Conservation (phyloP, 177 flowering plant genomes). For the Vitis hybrid region DNA sequence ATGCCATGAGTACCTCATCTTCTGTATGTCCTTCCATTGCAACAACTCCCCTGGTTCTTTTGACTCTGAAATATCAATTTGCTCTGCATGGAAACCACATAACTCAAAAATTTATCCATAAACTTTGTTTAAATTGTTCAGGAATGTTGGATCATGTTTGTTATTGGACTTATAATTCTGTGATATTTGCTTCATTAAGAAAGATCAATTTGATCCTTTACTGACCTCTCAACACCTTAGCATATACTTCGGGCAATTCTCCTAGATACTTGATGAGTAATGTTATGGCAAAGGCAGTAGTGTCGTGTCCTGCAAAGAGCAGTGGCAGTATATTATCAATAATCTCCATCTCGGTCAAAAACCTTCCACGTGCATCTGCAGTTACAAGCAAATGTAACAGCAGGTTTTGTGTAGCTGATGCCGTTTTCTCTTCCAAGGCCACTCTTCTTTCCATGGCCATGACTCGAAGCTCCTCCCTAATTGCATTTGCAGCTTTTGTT, state of each 20-base stretch:
- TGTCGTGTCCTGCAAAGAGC: constrained; percentile 32
- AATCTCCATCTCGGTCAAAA: constrained; percentile 23
- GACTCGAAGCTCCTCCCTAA: constrained; percentile 19
- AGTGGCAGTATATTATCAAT: constrained; percentile 19
- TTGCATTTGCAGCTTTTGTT: constrained; percentile 17
- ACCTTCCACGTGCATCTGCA: constrained; percentile 26
- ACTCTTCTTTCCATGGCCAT: constrained; percentile 16
- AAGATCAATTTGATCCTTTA: not conserved
- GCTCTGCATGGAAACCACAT: constrained; percentile 17
- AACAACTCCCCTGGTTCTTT: constrained; percentile 26
- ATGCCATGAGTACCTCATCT: constrained; percentile 40
- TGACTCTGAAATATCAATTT: constrained; percentile 24
- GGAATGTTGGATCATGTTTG: too few relatives aligned
- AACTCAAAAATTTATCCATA: too few relatives aligned
- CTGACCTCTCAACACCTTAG: constrained; percentile 9
- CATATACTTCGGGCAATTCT: constrained; percentile 29
- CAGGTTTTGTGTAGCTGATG: constrained; percentile 26
- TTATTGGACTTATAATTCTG: too few relatives aligned
- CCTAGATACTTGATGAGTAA: constrained; percentile 30
- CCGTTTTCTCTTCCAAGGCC: constrained; percentile 16
- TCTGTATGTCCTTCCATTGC: constrained; percentile 33
- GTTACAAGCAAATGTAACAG: constrained; percentile 20
- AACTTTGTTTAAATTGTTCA: too few relatives aligned
- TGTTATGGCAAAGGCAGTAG: constrained; percentile 20
- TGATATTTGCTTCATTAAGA: too few relatives aligned